These are phyloP conservation scores for Aspergillus eucalypticola DNA, from an alignment of 2,329 filamentous ascomycete species.

Conservation along the genomic window DNA sequence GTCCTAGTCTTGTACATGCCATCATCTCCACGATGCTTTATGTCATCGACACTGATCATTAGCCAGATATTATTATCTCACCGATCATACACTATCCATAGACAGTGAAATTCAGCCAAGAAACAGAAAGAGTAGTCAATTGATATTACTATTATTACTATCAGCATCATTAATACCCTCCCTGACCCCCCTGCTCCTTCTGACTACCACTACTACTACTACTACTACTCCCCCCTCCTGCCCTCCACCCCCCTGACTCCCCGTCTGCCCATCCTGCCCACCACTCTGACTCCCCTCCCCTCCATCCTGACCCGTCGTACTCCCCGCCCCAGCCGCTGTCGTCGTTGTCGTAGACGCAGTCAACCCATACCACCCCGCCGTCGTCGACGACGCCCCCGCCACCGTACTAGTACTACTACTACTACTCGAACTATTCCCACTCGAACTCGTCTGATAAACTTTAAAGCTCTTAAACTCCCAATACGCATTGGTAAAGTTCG, in stretches of 20 bases:
- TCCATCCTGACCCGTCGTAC: background rate
- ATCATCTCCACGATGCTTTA: too few species aligned
- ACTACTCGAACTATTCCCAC: background rate
- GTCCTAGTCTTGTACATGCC: too few species aligned
- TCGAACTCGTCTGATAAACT: conserved; percentile 52
- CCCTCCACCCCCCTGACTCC: background rate
- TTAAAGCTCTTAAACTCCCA: conserved; percentile 66
- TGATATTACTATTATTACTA: too few species aligned
- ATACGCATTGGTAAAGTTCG: conserved; percentile 59
- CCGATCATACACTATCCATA: too few species aligned
- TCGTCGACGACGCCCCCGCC: background rate
- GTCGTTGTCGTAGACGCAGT: background rate
- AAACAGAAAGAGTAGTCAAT: background rate
- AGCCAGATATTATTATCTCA: too few species aligned
- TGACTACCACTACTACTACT: too few species aligned
- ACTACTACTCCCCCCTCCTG: background rate
- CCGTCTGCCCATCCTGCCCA: background rate
- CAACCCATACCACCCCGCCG: background rate
- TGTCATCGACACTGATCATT: too few species aligned
- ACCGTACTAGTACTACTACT: too few species aligned
- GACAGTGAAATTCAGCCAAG: too few species aligned
- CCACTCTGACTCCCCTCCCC: background rate
- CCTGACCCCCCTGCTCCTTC: background rate
- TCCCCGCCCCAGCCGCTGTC: background rate
- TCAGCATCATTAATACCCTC: background rate